Conservation (phyloP, 2,329 filamentous ascomycete species). For the Gliomastix tumulicola region DNA sequence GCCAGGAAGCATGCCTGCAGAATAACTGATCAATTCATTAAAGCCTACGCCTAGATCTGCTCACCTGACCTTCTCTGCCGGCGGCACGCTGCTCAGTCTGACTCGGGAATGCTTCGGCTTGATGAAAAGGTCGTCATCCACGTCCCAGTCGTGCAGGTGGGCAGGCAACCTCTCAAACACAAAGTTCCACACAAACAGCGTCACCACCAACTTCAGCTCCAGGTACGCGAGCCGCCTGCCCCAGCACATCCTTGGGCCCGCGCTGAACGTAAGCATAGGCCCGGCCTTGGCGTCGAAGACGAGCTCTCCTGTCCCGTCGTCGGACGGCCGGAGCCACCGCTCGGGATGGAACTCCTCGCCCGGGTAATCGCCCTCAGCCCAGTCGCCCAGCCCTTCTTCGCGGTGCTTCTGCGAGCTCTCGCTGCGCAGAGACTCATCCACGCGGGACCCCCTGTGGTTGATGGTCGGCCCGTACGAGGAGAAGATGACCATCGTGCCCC, state of each 20-base stretch:
- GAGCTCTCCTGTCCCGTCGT: too few relatives aligned
- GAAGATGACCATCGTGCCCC: constrained; percentile 9
- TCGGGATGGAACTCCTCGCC: constrained; percentile 81
- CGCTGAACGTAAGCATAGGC: constrained; percentile 24
- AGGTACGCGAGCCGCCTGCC: constrained; percentile 27
- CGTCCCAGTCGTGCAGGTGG: too few relatives aligned
- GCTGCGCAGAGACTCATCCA: constrained; percentile 7
- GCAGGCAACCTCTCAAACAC: too few relatives aligned
- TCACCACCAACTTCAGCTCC: constrained; percentile 28
- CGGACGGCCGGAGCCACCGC: constrained; percentile 1
- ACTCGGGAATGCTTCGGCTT: too few relatives aligned
- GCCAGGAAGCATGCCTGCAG: too few relatives aligned
- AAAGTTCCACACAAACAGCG: constrained; percentile 21
- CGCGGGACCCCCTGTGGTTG: background rate
- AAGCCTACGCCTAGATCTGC: too few relatives aligned
- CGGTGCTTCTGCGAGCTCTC: constrained; percentile 6
- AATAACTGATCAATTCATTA: too few relatives aligned
- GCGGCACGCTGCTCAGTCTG: too few relatives aligned
- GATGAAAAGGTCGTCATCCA: too few relatives aligned
- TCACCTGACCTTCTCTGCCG: too few relatives aligned
- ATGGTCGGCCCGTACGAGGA: background rate
- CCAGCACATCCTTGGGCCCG: constrained; percentile 28
- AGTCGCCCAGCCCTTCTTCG: too few relatives aligned
- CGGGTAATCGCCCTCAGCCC: constrained; percentile 53
- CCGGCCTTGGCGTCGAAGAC: constrained; percentile 25